These are phyloP conservation scores for Cladosporium velox DNA, from an alignment of 2,329 filamentous ascomycete species.

Conservation along the genomic window DNA sequence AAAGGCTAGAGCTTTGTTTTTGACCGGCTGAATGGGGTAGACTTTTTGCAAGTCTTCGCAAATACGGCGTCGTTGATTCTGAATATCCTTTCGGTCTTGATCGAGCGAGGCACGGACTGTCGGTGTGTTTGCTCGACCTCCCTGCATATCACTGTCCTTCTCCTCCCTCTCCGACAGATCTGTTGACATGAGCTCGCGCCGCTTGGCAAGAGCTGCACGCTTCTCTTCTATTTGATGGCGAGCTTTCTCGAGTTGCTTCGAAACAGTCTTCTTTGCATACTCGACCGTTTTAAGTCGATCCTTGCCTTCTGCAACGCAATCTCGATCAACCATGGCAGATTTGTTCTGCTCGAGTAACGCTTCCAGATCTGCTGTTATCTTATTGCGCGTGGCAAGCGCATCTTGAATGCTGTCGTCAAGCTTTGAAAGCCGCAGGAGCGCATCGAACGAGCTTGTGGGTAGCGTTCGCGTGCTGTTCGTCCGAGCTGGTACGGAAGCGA, in stretches of 20 bases:
- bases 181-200: constrained; percentile 66
- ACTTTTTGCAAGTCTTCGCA: constrained; percentile 78
- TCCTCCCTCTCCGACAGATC: constrained; percentile 39
- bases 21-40: constrained; percentile 75
- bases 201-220: constrained; percentile 62
- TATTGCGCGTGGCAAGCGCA: constrained; percentile 73
- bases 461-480: constrained; percentile 46
- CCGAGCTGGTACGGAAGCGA: constrained; percentile 25
- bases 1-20: constrained; percentile 70
- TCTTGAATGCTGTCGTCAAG: constrained; percentile 91
- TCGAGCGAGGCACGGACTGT: constrained; percentile 33
- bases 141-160: constrained; percentile 54
- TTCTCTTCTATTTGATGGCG: constrained; percentile 68
- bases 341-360: constrained; percentile 43
- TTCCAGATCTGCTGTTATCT: constrained; percentile 77
- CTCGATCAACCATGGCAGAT: constrained; percentile 39
- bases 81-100: constrained; percentile 65
- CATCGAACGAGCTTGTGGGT: constrained; percentile 80
- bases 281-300: constrained; percentile 48
- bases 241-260: constrained; percentile 64
- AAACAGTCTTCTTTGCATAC: constrained; percentile 62
- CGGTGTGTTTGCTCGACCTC: constrained; percentile 57
- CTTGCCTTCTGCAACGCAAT: constrained; percentile 44
- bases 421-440: constrained; percentile 83
- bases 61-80: constrained; percentile 83